Evolutionary conservation across 202 grass and related monocot species (phyloP), one percentile per base, ranked within the genome.

Genomic region (Saccharum hybrid): DNA sequence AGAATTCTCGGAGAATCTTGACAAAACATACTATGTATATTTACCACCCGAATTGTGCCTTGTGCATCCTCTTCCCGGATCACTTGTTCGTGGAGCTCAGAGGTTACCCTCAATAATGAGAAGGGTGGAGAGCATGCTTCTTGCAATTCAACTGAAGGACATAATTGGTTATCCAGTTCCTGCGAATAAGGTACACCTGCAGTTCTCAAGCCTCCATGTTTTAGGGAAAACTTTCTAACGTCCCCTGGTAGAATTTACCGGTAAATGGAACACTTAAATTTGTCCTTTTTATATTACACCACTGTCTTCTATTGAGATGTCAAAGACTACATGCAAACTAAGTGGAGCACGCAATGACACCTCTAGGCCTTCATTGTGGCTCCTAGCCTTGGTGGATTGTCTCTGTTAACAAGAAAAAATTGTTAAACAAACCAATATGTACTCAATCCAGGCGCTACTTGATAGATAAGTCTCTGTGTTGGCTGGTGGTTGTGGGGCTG

Each of bases 21-120:
- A 99, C 91, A 99, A 99, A 88, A 99, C 93, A 60, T 99, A 99
- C 71, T 96, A 96, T 84, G 96, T 99, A 28, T 96, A 93, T 92
- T 84, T 99, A 82, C 96, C 96, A 42, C 96, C 93, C 9, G 96
- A 99, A 78, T 66, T 99, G 15, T 99, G 96, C 60, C 83, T 99
- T 85, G 88, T 99, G 70, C 93, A 99, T 83, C 96, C 96, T 43
- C 96, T 99, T 83, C 91, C 96, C 45, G 96, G 96, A 70, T 82
- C 85, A 70, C 88, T 99, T 82, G 84, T 96, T 77, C 93, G 91
- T 86, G 93, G 96, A 72, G 96, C 96, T 78, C 96, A 99, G 79
- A 96, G 89, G 63, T 89, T 99, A 74, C 96, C 96, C 68, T 99
- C 96, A 77, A 86, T 99, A 90, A 96, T 99, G 96, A 92, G 91